A percentile compares a stretch with the other conserved stretches of the same genome.
Conservation (phyloP, 2,329 filamentous ascomycete genomes). For the Aureobasidium sp. region DNA sequence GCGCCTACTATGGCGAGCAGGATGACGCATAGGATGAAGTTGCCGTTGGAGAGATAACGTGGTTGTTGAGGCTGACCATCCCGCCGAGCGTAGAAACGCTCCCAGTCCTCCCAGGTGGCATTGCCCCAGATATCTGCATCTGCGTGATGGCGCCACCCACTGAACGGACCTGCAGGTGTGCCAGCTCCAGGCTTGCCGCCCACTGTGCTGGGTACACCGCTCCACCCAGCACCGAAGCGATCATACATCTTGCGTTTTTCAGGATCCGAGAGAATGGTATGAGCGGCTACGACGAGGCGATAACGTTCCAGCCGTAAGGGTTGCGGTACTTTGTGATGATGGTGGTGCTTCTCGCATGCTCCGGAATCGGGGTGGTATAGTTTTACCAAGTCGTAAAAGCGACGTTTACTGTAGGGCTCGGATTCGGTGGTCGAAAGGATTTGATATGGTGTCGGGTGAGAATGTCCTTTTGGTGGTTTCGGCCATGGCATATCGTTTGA, state of each 20-base stretch:
- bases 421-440: constrained; percentile 59
- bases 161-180: constrained; percentile 24
- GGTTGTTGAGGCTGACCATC: constrained; percentile 32
- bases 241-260: constrained; percentile 76
- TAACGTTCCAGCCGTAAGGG: constrained; percentile 73
- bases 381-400: constrained; percentile 89
- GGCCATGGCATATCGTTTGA: constrained; percentile 26
- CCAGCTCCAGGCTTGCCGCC: constrained; percentile 4
- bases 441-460: constrained; percentile 74
- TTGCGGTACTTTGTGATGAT: constrained; percentile 44
- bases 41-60: constrained; percentile 66
- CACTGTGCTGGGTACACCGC: constrained; percentile 31
- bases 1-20: constrained; percentile 61
- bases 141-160: constrained; percentile 28
- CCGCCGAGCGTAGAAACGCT: constrained; percentile 40
- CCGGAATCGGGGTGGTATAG: constrained; percentile 83
- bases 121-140: constrained; percentile 53
- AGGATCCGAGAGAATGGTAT: constrained; percentile 79
- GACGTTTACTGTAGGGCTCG: constrained; percentile 69
- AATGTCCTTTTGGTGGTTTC: constrained; percentile 27
- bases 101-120: constrained; percentile 98
- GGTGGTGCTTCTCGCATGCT: constrained; percentile 29
- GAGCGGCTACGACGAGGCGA: constrained; percentile 76
- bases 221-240: constrained; percentile 72
- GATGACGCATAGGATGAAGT: constrained; percentile 67